Conservation (phyloP, 106 monocot genomes). For the Iris macrosiphon region DNA sequence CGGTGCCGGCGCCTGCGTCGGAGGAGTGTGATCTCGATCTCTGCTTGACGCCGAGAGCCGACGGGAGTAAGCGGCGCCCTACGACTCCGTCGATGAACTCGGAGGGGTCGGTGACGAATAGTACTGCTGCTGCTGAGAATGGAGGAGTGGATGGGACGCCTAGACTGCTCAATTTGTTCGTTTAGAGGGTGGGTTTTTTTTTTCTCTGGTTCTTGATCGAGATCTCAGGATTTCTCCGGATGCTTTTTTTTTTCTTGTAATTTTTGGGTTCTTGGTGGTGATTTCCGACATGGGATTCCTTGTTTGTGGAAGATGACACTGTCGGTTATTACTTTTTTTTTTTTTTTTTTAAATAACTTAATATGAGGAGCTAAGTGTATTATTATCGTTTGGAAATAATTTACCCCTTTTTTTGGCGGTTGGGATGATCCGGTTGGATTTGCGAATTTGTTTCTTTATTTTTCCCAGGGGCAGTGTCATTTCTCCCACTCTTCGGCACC, state of each 20-base stretch:
- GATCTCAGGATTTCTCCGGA: no score
- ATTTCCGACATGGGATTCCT: neutral
- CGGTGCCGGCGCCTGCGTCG: neutral
- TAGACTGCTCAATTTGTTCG: constrained; percentile 3
- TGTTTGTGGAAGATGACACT: no score
- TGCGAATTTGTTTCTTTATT: no score
- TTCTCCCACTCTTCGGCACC: no score
- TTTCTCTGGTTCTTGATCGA: no score
- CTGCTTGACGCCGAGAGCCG: neutral
- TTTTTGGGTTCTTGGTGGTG: neutral
- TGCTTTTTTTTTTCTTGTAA: neutral
- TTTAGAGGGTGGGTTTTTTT: neutral
- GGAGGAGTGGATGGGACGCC: neutral
- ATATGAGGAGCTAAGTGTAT: no score
- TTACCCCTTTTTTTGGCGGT: no score
- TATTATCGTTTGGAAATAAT: no score
- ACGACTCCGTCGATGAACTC: constrained; percentile 5
- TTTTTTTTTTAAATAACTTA: no score
- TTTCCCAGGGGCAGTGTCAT: no score
- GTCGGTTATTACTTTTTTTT: no score
- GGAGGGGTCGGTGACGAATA: constrained; percentile 14
- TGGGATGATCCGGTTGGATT: no score
- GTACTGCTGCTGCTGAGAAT: neutral
- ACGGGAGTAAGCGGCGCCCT: neutral
- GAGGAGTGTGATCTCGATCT: neutral